Percentiles rank a stretch among this genome's conserved stretches.
Evolutionary conservation across 2,329 filamentous ascomycete species (phyloP).

Genomic region (Thielaviopsis euricoi): DNA sequence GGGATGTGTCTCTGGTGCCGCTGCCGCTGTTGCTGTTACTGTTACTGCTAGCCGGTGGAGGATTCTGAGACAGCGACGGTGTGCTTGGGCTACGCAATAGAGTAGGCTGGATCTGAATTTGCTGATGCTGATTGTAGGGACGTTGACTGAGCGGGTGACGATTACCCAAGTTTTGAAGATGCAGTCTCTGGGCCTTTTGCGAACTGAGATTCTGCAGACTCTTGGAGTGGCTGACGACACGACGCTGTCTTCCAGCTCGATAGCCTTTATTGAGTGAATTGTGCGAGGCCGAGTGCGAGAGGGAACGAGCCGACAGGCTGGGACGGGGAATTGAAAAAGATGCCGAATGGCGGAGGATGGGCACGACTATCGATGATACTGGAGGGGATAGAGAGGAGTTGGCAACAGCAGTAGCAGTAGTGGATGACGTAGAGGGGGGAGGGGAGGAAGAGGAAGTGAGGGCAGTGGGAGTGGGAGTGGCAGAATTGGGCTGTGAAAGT

Average conservation of each 20-base stretch:
- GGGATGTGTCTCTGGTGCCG: no score
- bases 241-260: background rate
- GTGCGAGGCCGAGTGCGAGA: background rate
- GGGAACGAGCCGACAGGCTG: background rate
- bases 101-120: background rate
- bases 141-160: background rate
- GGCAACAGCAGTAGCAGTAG: background rate
- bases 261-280: background rate
- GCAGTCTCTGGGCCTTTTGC: background rate
- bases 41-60: no score
- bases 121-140: background rate
- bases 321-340: background rate
- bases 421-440: background rate
- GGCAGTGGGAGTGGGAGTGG: background rate
- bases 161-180: background rate
- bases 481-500: no score
- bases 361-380: background rate
- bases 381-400: no score
- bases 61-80: no score
- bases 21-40: no score
- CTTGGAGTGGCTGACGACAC: background rate
- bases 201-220: background rate
- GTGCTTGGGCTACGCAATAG: no score
- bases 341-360: background rate
- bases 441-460: background rate